Base-by-base conservation (phyloP, 805 yeast genomes). In the Lachancea dasiensis region DNA sequence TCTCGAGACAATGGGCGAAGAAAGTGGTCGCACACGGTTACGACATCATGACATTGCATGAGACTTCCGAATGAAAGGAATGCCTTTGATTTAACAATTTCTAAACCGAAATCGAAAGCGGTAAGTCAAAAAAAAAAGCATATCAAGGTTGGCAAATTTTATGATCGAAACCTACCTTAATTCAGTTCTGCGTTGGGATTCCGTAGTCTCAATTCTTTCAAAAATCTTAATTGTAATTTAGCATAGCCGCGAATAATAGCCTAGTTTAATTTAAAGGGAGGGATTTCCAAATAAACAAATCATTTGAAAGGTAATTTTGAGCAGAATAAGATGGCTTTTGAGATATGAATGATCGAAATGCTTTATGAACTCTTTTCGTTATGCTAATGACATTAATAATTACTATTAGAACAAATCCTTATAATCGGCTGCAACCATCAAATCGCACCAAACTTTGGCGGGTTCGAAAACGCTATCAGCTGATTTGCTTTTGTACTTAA, bases 1-100 rank as follows among this genome's bases (percentile, higher is more conserved):
- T 81, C 40, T 81, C 92, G 45, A 73, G 90, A 57, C 83, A 81
- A 58, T 83, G 92, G 92, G 92, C 89, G 17, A 77, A 80, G 56
- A 73, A 77, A 38, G 59, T 67, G 8, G 61, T 66, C 29, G 56
- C 57, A 19, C 60, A 60, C 39, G 64, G 61, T 32, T 59, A 58
- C 37, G 63, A 63, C 41, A 58, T 61, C 43, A 61, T 61, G 66
- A 60, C 64, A 37, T 41, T 61, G 48, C 66, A 61, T 50, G 66
- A 63, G 45, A 31, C 35, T 29, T 24, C 43, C 48, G 31, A 40
- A 27, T 26, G 29, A 31, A 15, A 25, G n/a, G 11, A 35, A 18
- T 7, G 13, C 5, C 15, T 13, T 17, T 19, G 20, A 6, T n/a
- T 11, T 8, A 27, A 30, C 33, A 30, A 6, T 18, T 20, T 30